Percentiles rank a stretch among this genome's conserved stretches.
Conservation (phyloP, 352 stramenopile genomes). For the Phytopythium aichiense region DNA sequence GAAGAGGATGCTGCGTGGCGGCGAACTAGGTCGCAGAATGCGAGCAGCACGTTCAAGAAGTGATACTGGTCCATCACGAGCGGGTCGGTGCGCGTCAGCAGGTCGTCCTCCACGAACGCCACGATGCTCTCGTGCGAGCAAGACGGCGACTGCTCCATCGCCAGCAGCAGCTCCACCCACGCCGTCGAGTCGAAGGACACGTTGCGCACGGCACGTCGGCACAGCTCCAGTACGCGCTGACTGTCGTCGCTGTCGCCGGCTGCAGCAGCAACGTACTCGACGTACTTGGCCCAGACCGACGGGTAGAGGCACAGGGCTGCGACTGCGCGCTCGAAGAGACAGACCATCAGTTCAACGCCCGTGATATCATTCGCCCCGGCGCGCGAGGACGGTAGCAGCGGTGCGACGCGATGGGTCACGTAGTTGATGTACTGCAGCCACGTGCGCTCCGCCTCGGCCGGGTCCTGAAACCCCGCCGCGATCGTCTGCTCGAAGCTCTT, state of each 20-base stretch:
- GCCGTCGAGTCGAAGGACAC: slow-evolving; percentile 57
- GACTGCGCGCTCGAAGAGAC: slow-evolving; percentile 54
- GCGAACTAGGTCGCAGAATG: slow-evolving; percentile 38
- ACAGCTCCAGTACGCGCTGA: slow-evolving; percentile 11
- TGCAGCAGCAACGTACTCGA: slow-evolving; percentile 22
- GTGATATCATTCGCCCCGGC: neutral
- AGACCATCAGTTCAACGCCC: slow-evolving; percentile 25
- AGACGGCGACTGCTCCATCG: slow-evolving; percentile 30
- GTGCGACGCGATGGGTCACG: slow-evolving; percentile 39
- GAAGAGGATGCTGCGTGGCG: slow-evolving; percentile 13
- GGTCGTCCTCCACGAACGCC: slow-evolving; percentile 17
- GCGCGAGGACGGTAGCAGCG: slow-evolving; percentile 21
- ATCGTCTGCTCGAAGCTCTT: slow-evolving; percentile 43
- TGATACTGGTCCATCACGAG: slow-evolving; percentile 58
- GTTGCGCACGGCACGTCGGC: slow-evolving; percentile 48
- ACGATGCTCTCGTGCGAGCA: slow-evolving; percentile 13
- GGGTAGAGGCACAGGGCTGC: slow-evolving; percentile 51
- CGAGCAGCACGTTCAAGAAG: slow-evolving; percentile 39
- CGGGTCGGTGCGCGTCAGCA: slow-evolving; percentile 27
- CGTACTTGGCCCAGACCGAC: slow-evolving; percentile 54
- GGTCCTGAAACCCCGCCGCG: slow-evolving; percentile 10
- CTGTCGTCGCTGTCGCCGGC: neutral
- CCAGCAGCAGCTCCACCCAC: slow-evolving; percentile 53
- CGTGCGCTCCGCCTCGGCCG: slow-evolving; percentile 18
- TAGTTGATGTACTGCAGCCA: slow-evolving; percentile 73